phyloP scores from a whole-genome alignment of 2,329 filamentous ascomycete genomes.

The Fusarium cyanostomum region DNA sequence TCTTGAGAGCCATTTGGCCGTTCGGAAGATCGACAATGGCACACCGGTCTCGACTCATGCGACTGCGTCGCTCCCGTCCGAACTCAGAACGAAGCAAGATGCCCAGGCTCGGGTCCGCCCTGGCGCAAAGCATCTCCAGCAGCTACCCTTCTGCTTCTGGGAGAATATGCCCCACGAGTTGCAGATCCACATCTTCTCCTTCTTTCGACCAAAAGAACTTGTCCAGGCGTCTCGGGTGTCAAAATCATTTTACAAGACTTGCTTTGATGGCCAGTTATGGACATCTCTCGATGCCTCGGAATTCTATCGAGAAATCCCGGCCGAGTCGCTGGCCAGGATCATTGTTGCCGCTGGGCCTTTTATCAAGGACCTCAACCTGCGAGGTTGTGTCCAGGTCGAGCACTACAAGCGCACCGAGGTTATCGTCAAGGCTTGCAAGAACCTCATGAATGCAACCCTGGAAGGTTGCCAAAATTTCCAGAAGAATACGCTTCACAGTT shows the following conservation, averaged over 20 bases:
- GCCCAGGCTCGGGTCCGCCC: constrained; percentile 30
- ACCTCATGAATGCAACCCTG: constrained; percentile 86
- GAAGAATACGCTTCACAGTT: constrained; percentile 77
- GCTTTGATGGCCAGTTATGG: constrained; percentile 97
- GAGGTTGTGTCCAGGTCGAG: constrained; percentile 89
- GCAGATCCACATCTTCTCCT: constrained; percentile 78
- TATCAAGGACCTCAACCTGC: constrained; percentile 86
- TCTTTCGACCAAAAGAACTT: constrained; percentile 81
- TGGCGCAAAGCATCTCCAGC: constrained; percentile 36
- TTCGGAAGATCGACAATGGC: constrained; percentile 64
- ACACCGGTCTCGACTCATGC: constrained; percentile 50
- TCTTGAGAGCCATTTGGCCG: constrained; percentile 60
- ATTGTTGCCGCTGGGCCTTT: constrained; percentile 89
- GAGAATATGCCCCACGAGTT: constrained; percentile 83
- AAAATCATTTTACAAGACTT: constrained; percentile 80
- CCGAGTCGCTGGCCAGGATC: constrained; percentile 83
- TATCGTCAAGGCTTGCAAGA: constrained; percentile 84
- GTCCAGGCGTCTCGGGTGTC: constrained; percentile 81
- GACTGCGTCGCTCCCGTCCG: constrained; percentile 71
- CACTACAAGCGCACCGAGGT: constrained; percentile 81
- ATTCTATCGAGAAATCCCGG: constrained; percentile 89
- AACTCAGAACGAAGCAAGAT: constrained; percentile 59
- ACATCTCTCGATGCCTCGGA: constrained; percentile 82
- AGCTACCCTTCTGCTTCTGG: constrained; percentile 74
- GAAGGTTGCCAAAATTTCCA: constrained; percentile 91